Conservation (phyloP, 345 rosid genomes). For the Erodium maritimum region DNA sequence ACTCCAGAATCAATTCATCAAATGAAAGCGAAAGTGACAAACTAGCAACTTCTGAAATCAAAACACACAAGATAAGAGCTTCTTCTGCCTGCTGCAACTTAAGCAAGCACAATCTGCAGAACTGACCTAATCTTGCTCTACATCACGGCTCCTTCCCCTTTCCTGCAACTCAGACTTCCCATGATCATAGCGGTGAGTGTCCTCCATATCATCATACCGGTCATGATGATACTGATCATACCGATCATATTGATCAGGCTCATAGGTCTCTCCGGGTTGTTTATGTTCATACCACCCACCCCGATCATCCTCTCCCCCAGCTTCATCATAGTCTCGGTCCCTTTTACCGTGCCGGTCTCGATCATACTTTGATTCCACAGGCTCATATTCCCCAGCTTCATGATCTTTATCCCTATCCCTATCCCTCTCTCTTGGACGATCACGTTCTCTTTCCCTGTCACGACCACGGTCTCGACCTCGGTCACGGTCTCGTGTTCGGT, state of each 20-base stretch:
- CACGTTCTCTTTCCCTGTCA: conserved; percentile 39
- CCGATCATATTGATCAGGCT: conserved; percentile 44
- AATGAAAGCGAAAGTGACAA: too few species aligned
- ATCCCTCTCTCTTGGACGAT: conserved; percentile 28
- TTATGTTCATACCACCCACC: conserved; percentile 24
- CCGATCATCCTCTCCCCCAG: conserved; percentile 48
- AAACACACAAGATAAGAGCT: too few species aligned
- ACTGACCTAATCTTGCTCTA: conserved; percentile 20
- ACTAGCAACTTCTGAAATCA: too few species aligned
- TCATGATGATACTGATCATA: conserved; percentile 49
- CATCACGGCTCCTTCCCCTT: too few species aligned
- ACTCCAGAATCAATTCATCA: too few species aligned
- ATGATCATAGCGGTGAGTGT: conserved; percentile 45
- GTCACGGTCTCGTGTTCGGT: conserved; percentile 23
- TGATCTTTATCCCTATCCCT: conserved; percentile 29
- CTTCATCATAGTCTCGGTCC: conserved; percentile 36
- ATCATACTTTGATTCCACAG: conserved; percentile 48
- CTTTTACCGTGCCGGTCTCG: conserved; percentile 40
- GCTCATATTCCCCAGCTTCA: conserved; percentile 42
- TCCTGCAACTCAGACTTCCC: conserved; percentile 19
- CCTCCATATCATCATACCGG: conserved; percentile 51
- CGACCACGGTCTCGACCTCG: conserved; percentile 34
- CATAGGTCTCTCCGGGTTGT: conserved; percentile 20
- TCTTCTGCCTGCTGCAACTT: too few species aligned
- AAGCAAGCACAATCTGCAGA: too few species aligned